Percentiles rank a stretch among this genome's conserved stretches.
Conservation (phyloP, 495 filamentous ascomycete genomes). For the Hypoxylon intermedium region DNA sequence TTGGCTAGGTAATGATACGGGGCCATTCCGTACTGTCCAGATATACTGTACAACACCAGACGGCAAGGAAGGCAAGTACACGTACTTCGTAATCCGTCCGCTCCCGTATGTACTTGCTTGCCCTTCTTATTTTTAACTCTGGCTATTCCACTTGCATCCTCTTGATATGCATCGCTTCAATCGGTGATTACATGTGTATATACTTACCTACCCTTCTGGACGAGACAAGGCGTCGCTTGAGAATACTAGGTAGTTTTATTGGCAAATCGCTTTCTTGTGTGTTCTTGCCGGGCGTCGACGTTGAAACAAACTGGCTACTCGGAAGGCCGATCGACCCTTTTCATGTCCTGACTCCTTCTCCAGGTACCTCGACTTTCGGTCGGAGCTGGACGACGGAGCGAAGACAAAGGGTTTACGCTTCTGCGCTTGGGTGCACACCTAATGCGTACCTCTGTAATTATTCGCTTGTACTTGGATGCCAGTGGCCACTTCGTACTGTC, state of each 20-base stretch:
- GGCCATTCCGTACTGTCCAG: slow-evolving; percentile 36
- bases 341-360: too few relatives aligned
- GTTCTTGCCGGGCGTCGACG: not conserved
- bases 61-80: slow-evolving; percentile 31
- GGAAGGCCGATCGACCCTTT: slow-evolving; percentile 20
- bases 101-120: slow-evolving; percentile 22
- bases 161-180: not conserved
- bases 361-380: slow-evolving; percentile 13
- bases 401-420: slow-evolving; percentile 14
- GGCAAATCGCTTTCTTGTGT: not conserved
- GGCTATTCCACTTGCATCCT: not conserved
- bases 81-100: slow-evolving; percentile 30
- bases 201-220: too few relatives aligned
- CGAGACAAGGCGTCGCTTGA: not conserved
- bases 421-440: slow-evolving; percentile 9
- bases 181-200: too few relatives aligned
- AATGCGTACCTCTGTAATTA: not conserved
- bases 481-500: slow-evolving; percentile 18
- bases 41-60: slow-evolving; percentile 34
- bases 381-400: slow-evolving; percentile 15
- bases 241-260: not conserved
- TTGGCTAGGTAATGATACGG: slow-evolving; percentile 38
- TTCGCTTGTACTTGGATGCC: not conserved
- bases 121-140: slow-evolving; percentile 13
- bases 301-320: not conserved